Evolutionary conservation across 73 alveolate species (phyloP).

Genomic region (Strombidium stylifer): DNA sequence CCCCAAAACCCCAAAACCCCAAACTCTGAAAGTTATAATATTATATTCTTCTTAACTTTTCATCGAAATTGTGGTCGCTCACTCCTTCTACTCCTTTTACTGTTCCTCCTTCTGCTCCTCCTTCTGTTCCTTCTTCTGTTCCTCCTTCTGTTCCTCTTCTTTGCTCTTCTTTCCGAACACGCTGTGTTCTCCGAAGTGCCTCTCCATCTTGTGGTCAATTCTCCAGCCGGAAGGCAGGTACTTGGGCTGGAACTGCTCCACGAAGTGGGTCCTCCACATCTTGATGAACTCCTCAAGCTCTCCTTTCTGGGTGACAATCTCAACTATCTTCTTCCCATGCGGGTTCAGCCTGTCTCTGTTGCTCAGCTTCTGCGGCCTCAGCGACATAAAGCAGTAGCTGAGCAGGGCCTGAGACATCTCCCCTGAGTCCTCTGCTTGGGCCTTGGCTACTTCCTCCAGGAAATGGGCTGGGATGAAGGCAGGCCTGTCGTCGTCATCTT

Average conservation of each 20-base stretch:
- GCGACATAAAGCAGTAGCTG: conserved; percentile 11
- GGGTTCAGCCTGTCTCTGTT: conserved; percentile 69
- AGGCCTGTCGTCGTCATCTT: too few species aligned
- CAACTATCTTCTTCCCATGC: conserved; percentile 89
- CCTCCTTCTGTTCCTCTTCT: conserved; percentile 82
- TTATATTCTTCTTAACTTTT: too few species aligned
- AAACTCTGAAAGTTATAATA: too few species aligned
- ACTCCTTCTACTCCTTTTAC: not conserved
- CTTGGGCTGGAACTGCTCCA: conserved; percentile 88
- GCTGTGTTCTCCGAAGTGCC: conserved; percentile 78
- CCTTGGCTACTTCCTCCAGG: conserved; percentile 2
- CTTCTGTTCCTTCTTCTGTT: not conserved
- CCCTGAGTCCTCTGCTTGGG: not conserved
- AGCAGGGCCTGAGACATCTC: conserved; percentile 3
- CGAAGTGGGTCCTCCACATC: conserved; percentile 88
- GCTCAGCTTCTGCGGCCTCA: conserved; percentile 19
- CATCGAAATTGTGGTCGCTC: too few species aligned
- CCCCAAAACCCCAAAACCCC: too few species aligned
- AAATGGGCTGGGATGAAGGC: conserved; percentile 19
- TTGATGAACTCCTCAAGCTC: conserved; percentile 77
- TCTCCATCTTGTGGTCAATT: conserved; percentile 86
- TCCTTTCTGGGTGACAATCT: conserved; percentile 60
- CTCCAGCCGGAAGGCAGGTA: conserved; percentile 92
- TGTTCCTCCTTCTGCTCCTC: not conserved
- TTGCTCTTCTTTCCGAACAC: conserved; percentile 4